Evolutionary conservation across 352 stramenopile species (phyloP).

Genomic region (Globisporangium solare): DNA sequence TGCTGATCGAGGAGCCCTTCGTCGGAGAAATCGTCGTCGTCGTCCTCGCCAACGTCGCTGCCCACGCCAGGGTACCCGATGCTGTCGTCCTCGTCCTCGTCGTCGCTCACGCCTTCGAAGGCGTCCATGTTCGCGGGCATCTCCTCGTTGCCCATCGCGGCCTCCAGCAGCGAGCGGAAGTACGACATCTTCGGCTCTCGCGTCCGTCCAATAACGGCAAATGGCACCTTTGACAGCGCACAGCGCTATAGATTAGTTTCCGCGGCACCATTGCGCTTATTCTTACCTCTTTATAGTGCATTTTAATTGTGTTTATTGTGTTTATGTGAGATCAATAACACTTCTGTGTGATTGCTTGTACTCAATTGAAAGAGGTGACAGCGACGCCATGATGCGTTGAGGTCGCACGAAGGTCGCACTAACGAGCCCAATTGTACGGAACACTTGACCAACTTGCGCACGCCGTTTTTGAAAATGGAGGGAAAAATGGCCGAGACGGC

Average conservation of each 20-base stretch:
- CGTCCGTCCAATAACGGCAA: background rate
- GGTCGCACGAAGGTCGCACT: slow-evolving; percentile 24
- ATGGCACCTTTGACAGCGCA: too few relatives aligned
- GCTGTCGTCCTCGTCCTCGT: slow-evolving; percentile 20
- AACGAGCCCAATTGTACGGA: slow-evolving; percentile 10
- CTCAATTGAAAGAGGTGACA: background rate
- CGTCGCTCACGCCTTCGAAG: slow-evolving; percentile 28
- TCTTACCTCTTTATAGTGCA: background rate
- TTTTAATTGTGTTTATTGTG: background rate
- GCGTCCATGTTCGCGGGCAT: slow-evolving; percentile 43
- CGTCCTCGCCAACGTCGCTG: slow-evolving; percentile 12
- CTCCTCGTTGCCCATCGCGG: slow-evolving; percentile 67
- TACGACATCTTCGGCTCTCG: slow-evolving; percentile 46
- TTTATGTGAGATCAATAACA: background rate
- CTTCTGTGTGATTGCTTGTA: background rate
- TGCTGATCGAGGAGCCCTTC: background rate
- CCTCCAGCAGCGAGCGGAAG: slow-evolving; percentile 80
- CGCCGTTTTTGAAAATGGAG: slow-evolving; percentile 20
- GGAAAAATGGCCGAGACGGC: slow-evolving; percentile 18
- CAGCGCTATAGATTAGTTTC: slow-evolving; percentile 5
- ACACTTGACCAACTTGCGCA: background rate
- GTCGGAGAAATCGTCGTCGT: slow-evolving; percentile 9
- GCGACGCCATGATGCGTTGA: background rate
- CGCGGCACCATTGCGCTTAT: background rate
- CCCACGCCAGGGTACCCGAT: slow-evolving; percentile 7